Percentiles rank a stretch among this genome's conserved stretches.
Evolutionary conservation across 1,139 yeast species (phyloP).

Genomic region (Yamadazyma mexicana): DNA sequence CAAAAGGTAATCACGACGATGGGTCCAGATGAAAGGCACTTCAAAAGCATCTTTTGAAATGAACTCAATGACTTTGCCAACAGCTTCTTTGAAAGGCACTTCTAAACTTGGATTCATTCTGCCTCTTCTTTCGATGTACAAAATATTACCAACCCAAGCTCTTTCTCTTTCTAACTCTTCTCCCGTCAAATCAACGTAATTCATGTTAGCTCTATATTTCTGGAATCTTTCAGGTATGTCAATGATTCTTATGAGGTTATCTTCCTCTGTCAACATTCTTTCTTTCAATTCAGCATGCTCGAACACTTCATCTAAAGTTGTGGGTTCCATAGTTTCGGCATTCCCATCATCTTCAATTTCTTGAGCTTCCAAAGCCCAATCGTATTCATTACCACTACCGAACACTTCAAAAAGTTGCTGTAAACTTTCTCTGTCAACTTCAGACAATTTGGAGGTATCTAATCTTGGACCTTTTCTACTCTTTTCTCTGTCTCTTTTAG

Average conservation of each 20-base stretch:
- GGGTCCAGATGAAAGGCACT: conserved; percentile 96
- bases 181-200: conserved; percentile 64
- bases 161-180: conserved; percentile 73
- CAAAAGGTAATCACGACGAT: conserved; percentile 84
- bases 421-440: conserved; percentile 87
- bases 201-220: conserved; percentile 62
- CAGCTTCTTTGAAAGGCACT: conserved; percentile 67
- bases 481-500: conserved; percentile 41
- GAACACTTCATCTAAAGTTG: conserved; percentile 81
- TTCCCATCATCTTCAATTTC: conserved; percentile 64
- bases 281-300: conserved; percentile 93
- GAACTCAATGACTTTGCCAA: conserved; percentile 76
- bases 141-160: conserved; percentile 69
- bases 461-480: conserved; percentile 40
- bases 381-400: conserved; percentile 97
- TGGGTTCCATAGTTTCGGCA: conserved; percentile 54
- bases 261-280: conserved; percentile 89
- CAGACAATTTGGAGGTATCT: conserved; percentile 64
- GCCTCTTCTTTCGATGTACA: conserved; percentile 52
- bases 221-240: conserved; percentile 95
- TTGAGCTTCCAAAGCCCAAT: conserved; percentile 95
- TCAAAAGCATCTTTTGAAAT: conserved; percentile 78
- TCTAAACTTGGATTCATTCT: conserved; percentile 40
- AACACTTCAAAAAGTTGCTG: conserved; percentile 93
- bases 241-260: conserved; percentile 79